Conservation (phyloP, 2,329 filamentous ascomycete species). For the Hymenoscyphus fraxineus region DNA sequence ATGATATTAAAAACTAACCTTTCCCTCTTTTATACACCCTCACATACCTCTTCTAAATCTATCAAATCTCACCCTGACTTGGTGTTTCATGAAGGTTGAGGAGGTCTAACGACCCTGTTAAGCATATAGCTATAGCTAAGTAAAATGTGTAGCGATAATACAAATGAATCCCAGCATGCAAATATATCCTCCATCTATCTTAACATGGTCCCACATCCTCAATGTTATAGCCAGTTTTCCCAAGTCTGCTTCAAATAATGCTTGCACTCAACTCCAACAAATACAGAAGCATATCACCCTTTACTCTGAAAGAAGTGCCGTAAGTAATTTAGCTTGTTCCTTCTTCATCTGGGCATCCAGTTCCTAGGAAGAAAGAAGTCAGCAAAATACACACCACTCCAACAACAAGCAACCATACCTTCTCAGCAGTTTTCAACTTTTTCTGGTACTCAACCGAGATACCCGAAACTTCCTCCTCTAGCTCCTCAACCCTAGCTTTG, state of each 20-base stretch:
- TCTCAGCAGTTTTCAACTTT: constrained; percentile 30
- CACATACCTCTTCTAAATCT: too few relatives aligned
- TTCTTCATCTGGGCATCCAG: constrained; percentile 7
- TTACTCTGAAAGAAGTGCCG: constrained; percentile 2
- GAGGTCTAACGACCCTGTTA: neutral
- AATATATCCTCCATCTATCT: neutral
- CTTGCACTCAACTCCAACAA: neutral
- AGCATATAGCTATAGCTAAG: constrained; percentile 1
- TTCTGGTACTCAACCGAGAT: constrained; percentile 19
- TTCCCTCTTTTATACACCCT: too few relatives aligned
- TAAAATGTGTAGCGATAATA: neutral
- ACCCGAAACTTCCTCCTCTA: constrained; percentile 25
- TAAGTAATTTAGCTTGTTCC: constrained; percentile 9
- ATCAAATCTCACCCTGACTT: too few relatives aligned
- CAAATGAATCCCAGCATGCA: neutral
- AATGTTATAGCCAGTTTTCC: neutral
- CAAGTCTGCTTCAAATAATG: neutral
- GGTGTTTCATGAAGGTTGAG: neutral
- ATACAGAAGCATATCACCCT: neutral
- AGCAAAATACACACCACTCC: neutral
- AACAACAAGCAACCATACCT: constrained; percentile 18
- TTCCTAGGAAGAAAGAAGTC: constrained; percentile 4
- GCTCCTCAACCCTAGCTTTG: constrained; percentile 16
- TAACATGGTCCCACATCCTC: neutral
- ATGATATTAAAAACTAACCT: too few relatives aligned